Evolutionary conservation across 192 early-diverging fungal genomes (phyloP).

Genomic region (Coemansia sp.): DNA sequence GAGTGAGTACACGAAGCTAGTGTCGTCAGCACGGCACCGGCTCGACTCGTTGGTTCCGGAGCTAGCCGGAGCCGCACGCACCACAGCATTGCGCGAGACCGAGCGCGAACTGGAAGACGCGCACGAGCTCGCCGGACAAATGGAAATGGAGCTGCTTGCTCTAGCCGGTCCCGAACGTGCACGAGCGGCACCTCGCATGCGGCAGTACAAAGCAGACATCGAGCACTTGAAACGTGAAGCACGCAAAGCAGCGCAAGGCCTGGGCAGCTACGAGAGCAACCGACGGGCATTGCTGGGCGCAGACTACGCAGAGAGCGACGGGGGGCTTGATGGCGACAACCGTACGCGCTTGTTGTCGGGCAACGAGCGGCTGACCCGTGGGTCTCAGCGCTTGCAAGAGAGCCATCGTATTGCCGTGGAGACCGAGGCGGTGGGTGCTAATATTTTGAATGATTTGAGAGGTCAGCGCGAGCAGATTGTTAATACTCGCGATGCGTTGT

Average conservation of each 20-base stretch:
- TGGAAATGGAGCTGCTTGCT: slow-evolving; percentile 90
- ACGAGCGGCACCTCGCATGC: slow-evolving; percentile 65
- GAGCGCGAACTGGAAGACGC: slow-evolving; percentile 14
- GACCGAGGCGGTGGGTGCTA: slow-evolving; percentile 84
- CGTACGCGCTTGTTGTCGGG: slow-evolving; percentile 76
- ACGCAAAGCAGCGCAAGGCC: slow-evolving; percentile 20
- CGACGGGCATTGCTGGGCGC: slow-evolving; percentile 66
- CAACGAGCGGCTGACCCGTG: slow-evolving; percentile 81
- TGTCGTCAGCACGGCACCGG: slow-evolving; percentile 59
- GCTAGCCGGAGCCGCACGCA: slow-evolving; percentile 59
- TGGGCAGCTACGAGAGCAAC: slow-evolving; percentile 46
- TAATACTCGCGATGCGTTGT: slow-evolving; percentile 80
- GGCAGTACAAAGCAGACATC: slow-evolving; percentile 74
- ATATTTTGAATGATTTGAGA: slow-evolving; percentile 77
- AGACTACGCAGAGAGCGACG: slow-evolving; percentile 47
- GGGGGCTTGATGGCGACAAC: slow-evolving; percentile 64
- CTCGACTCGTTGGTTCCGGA: slow-evolving; percentile 59
- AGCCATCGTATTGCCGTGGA: slow-evolving; percentile 89
- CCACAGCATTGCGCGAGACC: neutral
- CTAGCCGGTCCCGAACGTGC: slow-evolving; percentile 62
- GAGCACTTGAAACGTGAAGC: slow-evolving; percentile 78
- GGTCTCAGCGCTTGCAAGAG: slow-evolving; percentile 77
- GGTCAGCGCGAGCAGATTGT: slow-evolving; percentile 90
- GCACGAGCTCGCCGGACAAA: slow-evolving; percentile 88
- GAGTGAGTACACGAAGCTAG: slow-evolving; percentile 70